Base-by-base conservation (phyloP, 2,329 filamentous ascomycete genomes). In the Biscogniauxia marginata region DNA sequence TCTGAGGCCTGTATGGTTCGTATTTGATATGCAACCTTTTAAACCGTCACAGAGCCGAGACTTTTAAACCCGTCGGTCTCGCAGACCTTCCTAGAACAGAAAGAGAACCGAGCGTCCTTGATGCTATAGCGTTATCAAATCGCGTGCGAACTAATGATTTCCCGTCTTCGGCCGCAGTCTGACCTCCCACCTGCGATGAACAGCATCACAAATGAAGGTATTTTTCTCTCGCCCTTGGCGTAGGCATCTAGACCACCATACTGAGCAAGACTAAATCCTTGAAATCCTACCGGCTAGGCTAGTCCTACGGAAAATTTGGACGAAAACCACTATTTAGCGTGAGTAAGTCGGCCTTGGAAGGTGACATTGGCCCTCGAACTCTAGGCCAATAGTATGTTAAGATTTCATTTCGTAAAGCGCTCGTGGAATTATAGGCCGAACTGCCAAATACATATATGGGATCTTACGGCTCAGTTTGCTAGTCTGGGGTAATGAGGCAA, bases 81-180 rank as follows among this genome's bases (percentile, higher is more conserved):
- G 56, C 48, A 58, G 63, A 67, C 65, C 65, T 67, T 67, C 65
- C 65, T 65, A 66, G 54, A 66, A 59, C 53, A 68, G 65, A 55
- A 68, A 61, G 62, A 61, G 56, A 50, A 49, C 61, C 55, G 55
- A 61, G 44, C 47, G 51, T 49, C 46, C 49, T 34, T 30, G 55
- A 55, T 52, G 49, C 49, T 53, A 30, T 46, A 25, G 21, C 56
- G 60, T 61, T 56, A 54, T 50, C 55, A 53, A 56, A 53, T 19
- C 53, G 34, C 52, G 45, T 56, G 52, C 50, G 49, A 52, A 50
- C 50, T 23, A 57, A 21, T 11, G 2, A 4, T 25, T 25, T 16
- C 30, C n/a, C 3, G 13, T 2, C 30, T 39, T n/a, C 30, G 13
- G 11, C 13, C 13, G 11, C n/a, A n/a, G 11, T 39, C 30, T 46